phyloP scores from a whole-genome alignment of 352 stramenopile species.

The Thalassiosira hispida region DNA sequence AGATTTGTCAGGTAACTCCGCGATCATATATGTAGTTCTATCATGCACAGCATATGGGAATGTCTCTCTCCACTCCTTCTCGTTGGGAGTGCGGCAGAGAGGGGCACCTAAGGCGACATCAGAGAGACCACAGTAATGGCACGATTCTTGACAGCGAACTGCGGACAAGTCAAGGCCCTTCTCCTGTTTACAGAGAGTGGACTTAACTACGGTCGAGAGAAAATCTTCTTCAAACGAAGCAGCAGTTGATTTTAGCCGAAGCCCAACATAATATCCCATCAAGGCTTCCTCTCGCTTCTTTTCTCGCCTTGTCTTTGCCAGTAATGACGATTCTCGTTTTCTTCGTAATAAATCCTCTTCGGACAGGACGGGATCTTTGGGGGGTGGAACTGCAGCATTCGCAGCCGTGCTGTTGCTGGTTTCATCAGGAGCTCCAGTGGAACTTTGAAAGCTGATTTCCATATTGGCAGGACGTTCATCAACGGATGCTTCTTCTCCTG shows the following conservation, averaged over 20 bases:
- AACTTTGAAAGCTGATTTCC: constrained; percentile 49
- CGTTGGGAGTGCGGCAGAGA: constrained; percentile 77
- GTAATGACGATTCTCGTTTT: constrained; percentile 50
- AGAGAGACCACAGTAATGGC: constrained; percentile 81
- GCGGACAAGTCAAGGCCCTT: constrained; percentile 65
- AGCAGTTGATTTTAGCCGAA: constrained; percentile 71
- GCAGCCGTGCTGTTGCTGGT: constrained; percentile 27
- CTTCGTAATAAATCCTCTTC: constrained; percentile 53
- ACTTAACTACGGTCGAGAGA: constrained; percentile 75
- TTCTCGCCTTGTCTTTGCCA: constrained; percentile 55
- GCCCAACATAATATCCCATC: constrained; percentile 61
- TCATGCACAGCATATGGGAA: constrained; percentile 67
- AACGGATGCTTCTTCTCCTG: constrained; percentile 26
- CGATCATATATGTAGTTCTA: constrained; percentile 72
- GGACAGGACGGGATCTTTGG: constrained; percentile 20
- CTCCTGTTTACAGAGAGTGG: constrained; percentile 66
- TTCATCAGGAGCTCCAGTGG: constrained; percentile 33
- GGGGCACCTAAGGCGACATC: constrained; percentile 79
- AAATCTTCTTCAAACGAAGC: constrained; percentile 84
- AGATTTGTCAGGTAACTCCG: constrained; percentile 52
- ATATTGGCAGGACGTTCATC: constrained; percentile 28
- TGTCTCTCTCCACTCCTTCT: constrained; percentile 81
- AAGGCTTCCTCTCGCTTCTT: constrained; percentile 65
- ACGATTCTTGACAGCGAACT: constrained; percentile 69
- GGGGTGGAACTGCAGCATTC: constrained; percentile 9